Base-by-base conservation (phyloP, 2,329 filamentous ascomycete species). In the Diaporthe australafricana region DNA sequence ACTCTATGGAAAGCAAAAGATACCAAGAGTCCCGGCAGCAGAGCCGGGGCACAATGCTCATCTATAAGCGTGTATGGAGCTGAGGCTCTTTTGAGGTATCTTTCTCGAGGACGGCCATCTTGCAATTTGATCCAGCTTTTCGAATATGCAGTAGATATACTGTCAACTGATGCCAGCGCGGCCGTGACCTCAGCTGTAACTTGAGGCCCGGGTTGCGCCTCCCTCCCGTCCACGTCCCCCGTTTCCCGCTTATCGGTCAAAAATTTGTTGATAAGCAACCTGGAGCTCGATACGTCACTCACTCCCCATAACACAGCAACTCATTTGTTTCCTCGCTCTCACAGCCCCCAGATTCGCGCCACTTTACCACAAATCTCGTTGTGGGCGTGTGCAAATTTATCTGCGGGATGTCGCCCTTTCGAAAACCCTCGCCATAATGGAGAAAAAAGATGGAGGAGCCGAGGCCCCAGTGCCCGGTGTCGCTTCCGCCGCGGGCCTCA, bases 401-500 rank as follows among this genome's bases (percentile, higher is more conserved):
- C 16, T 65, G 60, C 60, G 60, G 60, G 45, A 65, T 65, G 47
- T 55, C 63, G 50, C 22, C 56, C 5, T 32, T 45, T 53, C 70
- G 56, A 40, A 65, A 1, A 1, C 45, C n/a, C 52, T 60, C 20
- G 25, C 22, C 52, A 70, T n/a, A 55, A 73, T 72, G 72, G 68
- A 69, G 70, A 70, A 83, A 77, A 75, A 78, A 74, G 83, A 83
- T 75, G 79, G 88, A 86, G 88, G 84, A 50, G 62, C n/a, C 40
- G 27, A 50, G 84, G 89, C 88, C 83, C 85, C 93, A 80, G 92
- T 93, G 79, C 90, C 93, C 83, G 94, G 93, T 77, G 89, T 98
- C 83, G 96, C 98, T 88, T 92, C 93, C 79, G 87, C 95, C 81
- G 94, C 96, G 74, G 96, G 96, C 77, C 92, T 99, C 82, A 93